Percentiles rank a stretch among this genome's conserved stretches.
Conservation (phyloP, 202 grass and related monocot genomes). For the Saccharum hybrid region DNA sequence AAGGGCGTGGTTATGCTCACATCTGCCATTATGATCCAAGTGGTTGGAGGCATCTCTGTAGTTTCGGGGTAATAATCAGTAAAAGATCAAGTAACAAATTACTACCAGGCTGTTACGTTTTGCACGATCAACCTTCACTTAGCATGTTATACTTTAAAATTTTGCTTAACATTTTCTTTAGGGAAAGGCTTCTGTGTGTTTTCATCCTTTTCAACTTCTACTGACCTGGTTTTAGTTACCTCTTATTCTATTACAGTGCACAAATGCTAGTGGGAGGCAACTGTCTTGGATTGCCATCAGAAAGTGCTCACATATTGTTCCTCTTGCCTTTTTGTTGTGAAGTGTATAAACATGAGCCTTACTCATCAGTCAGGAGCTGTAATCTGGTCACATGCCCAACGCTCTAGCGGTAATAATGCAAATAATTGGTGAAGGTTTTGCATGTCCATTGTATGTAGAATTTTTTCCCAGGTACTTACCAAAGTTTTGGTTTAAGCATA, state of each 20-base stretch:
- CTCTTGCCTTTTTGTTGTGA: neutral
- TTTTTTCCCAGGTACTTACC: neutral
- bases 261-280: neutral
- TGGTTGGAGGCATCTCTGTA: neutral
- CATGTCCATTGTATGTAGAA: neutral
- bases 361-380: neutral
- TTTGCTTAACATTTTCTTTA: neutral
- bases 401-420: neutral
- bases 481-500: slow-evolving; percentile 12
- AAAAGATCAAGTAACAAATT: neutral
- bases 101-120: neutral
- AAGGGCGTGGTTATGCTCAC: neutral
- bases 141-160: neutral
- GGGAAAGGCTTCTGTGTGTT: neutral
- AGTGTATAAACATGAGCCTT: slow-evolving; percentile 21
- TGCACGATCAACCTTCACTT: neutral
- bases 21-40: neutral
- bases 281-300: neutral
- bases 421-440: neutral
- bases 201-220: neutral
- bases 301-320: slow-evolving; percentile 7
- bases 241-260: neutral
- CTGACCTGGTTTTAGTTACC: slow-evolving; percentile 11
- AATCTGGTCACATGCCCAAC: neutral
- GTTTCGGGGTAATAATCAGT: neutral